Evolutionary conservation across 2,329 filamentous ascomycete species (phyloP), one percentile per base, ranked within the genome.

Genomic region (Onygenales sp.): DNA sequence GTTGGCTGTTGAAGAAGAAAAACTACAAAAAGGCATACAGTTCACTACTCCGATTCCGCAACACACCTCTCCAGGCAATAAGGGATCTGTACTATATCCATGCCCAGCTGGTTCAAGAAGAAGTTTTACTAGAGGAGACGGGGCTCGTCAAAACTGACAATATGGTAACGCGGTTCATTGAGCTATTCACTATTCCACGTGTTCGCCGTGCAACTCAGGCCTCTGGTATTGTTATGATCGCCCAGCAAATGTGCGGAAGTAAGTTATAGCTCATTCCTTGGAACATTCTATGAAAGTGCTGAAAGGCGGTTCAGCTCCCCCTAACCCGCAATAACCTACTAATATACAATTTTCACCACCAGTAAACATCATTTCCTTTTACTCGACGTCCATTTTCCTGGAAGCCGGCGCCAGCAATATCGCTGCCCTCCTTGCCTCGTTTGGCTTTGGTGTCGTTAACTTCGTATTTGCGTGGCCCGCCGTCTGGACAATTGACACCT

Each of bases 281-380:
- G 11, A 14, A 21, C 35, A 27, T 6, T 4, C n/a, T 17, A 41
- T n/a, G 33, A 39, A 38, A 58, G 51, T 53, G 14, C 6, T 21
- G 33, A 6, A 11, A 10, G 33, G n/a, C 27, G 21, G 2, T 27
- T 27, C 21, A 27, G 3, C 21, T 5, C 21, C 21, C 21, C 21
- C 21, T 27, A 27, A 27, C 21, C 4, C n/a, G 32, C 7, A 54
- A 39, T 49, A 45, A 32, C 31, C 35, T 43, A 42, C 32, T 10
- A 21, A 50, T 44, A 13, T 43, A 10, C 31, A 32, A 27, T 21
- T 36, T 32, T 11, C 43, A 53, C 10, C 46, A 48, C 21, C 35
- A 59, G 78, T 85, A 67, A 85, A 86, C 62, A 85, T 87, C 52
- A 85, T 87, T 51, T 82, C 83, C 3, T 87, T 87, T 66, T 88